Percentiles rank a stretch among this genome's conserved stretches.
phyloP scores from a whole-genome alignment of 139 green algal genomes.

The Pleodorina starrii region DNA sequence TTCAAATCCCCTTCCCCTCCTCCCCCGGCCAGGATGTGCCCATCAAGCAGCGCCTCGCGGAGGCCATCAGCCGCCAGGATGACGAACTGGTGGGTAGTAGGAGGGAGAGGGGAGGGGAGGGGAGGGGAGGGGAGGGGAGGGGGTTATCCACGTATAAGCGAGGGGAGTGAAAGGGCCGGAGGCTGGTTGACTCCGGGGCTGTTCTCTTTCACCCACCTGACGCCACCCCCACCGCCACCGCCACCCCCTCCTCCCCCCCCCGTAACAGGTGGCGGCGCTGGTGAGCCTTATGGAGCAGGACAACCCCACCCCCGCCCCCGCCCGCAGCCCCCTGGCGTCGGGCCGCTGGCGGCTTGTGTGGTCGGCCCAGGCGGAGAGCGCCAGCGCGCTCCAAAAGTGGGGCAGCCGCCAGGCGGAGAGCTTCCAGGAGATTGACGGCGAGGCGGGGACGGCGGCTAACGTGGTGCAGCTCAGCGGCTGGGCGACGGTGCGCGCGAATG shows the following conservation, averaged over 20 bases:
- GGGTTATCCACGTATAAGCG: too few relatives aligned
- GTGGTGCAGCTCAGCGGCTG: constrained; percentile 72
- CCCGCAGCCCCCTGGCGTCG: constrained; percentile 50
- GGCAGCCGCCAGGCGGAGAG: constrained; percentile 51
- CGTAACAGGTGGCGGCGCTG: constrained; percentile 51
- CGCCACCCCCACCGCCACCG: too few relatives aligned
- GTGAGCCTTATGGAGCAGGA: constrained; percentile 52
- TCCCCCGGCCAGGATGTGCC: constrained; percentile 63
- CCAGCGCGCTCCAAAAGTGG: constrained; percentile 78
- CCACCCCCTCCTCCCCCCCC: too few relatives aligned
- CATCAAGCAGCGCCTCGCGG: constrained; percentile 67
- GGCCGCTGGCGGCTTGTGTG: constrained; percentile 84
- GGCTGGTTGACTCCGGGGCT: too few relatives aligned
- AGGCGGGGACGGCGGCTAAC: constrained; percentile 74
- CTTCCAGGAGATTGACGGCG: constrained; percentile 69
- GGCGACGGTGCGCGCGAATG: constrained; percentile 68
- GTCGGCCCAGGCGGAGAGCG: constrained; percentile 74
- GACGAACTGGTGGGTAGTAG: constrained; percentile 51
- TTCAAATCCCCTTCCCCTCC: too few relatives aligned
- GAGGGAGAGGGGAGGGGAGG: neutral
- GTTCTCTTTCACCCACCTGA: too few relatives aligned
- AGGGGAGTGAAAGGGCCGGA: too few relatives aligned
- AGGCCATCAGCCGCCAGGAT: constrained; percentile 48
- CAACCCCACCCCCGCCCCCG: constrained; percentile 60
- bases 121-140: too few relatives aligned